Evolutionary conservation across 78 protist genomes (phyloP).

Genomic region (Blattamonas nauphoetae): DNA sequence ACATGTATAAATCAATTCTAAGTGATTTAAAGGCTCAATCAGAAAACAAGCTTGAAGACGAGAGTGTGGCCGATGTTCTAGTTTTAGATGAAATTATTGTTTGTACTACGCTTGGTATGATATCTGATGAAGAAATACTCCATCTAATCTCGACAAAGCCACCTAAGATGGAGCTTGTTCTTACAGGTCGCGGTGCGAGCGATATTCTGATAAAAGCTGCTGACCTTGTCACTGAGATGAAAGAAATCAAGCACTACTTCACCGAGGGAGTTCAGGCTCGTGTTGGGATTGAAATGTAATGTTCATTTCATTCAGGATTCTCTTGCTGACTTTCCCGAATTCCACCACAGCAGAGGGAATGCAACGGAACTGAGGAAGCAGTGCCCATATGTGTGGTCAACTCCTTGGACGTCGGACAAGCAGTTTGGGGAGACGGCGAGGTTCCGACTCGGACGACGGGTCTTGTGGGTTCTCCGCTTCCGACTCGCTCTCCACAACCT

Average conservation of each 20-base stretch:
- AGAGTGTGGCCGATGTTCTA: neutral
- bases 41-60: neutral
- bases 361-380: no score
- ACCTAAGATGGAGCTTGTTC: neutral
- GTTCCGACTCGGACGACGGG: no score
- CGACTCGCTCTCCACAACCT: no score
- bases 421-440: no score
- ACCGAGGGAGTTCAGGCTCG: neutral
- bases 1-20: neutral
- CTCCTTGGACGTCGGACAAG: no score
- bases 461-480: no score
- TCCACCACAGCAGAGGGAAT: no score
- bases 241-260: neutral
- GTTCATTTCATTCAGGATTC: no score
- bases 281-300: neutral
- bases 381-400: no score
- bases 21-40: neutral
- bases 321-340: no score
- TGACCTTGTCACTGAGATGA: constrained; percentile 7
- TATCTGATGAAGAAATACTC: neutral
- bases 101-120: neutral
- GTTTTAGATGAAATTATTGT: neutral
- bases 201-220: neutral
- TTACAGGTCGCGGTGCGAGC: neutral
- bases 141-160: neutral